These are phyloP conservation scores for Furculomyces boomerangus DNA, from an alignment of 371 early-diverging fungal genomes.

Conservation along the genomic window DNA sequence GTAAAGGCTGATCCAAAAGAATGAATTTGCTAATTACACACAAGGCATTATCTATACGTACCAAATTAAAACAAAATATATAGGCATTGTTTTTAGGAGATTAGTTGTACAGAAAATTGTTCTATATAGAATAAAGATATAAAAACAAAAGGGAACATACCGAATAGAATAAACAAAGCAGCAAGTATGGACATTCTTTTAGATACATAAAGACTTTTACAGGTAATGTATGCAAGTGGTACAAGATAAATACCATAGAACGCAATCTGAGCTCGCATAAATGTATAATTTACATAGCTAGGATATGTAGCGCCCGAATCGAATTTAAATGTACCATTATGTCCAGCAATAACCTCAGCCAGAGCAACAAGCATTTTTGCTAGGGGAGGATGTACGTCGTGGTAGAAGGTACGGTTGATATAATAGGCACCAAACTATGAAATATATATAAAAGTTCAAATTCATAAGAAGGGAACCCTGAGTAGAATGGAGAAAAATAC, in stretches of 20 bases:
- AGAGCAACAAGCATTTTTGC: slow-evolving; percentile 97
- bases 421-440: slow-evolving; percentile 89
- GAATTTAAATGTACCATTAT: slow-evolving; percentile 80
- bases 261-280: slow-evolving; percentile 86
- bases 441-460: neutral
- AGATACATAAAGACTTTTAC: slow-evolving; percentile 54
- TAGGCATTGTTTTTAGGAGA: too few species aligned
- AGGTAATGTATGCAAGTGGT: slow-evolving; percentile 84
- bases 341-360: slow-evolving; percentile 75
- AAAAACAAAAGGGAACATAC: neutral
- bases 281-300: slow-evolving; percentile 58
- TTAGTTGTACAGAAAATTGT: neutral
- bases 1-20: slow-evolving; percentile 92
- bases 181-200: slow-evolving; percentile 41
- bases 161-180: slow-evolving; percentile 67
- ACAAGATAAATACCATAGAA: slow-evolving; percentile 86
- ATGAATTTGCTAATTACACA: slow-evolving; percentile 88
- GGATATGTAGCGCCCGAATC: slow-evolving; percentile 79
- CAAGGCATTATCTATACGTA: slow-evolving; percentile 50
- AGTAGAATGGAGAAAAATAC: too few species aligned
- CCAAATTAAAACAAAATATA: neutral
- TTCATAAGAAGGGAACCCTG: too few species aligned
- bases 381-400: slow-evolving; percentile 99
- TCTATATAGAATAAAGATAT: neutral
- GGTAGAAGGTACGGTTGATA: slow-evolving; percentile 86